Evolutionary conservation across 176 grass and related monocot genomes (phyloP), one percentile per base, ranked within the genome.

Genomic region (Alloteropsis semialata): DNA sequence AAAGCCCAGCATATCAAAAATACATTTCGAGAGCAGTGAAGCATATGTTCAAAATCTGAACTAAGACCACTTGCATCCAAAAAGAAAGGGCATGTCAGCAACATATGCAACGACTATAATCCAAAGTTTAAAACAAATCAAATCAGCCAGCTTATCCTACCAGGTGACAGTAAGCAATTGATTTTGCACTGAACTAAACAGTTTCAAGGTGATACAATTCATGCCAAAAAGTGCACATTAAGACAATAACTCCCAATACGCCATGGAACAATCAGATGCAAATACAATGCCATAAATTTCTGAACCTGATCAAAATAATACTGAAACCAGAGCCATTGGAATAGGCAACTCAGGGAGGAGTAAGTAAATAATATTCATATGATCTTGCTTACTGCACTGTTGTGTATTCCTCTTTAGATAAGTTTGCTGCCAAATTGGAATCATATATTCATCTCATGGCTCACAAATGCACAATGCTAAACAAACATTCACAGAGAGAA

Each of bases 1-100:
- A 92, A 66, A 14, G 3, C 12, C 10, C 36, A 81, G 6, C 13
- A 61, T 5, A 76, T 24, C 38, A 86, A 83, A 83, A 57, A 77
- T 60, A 88, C 8, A 61, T 63, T 9, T 17, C 3, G 3, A 4
- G 13, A 12, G 19, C 18, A 50, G 51, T 42, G 2, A 81, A 50
- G 17, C 3, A 0, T 22, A 29, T 12, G 7, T 39, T 19, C 19
- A 28, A 51, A 56, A 29, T 32, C 36, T 44, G 25, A 87, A 50
- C 51, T 18, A 17, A 42, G 56, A 69, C 33, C 25, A 76, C 28
- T 25, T 10, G 3, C n/a, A 59, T 17, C 8, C 3, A 9, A 5
- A 5, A 69, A 56, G 4, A 14, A 49, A 25, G 2, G 44, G 33
- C 16, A 38, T 29, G 8, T 21, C 22, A 50, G 32, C 6, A 69